Evolutionary conservation across 306 rosid genomes (phyloP).

Genomic region (Gillenia trifoliata): DNA sequence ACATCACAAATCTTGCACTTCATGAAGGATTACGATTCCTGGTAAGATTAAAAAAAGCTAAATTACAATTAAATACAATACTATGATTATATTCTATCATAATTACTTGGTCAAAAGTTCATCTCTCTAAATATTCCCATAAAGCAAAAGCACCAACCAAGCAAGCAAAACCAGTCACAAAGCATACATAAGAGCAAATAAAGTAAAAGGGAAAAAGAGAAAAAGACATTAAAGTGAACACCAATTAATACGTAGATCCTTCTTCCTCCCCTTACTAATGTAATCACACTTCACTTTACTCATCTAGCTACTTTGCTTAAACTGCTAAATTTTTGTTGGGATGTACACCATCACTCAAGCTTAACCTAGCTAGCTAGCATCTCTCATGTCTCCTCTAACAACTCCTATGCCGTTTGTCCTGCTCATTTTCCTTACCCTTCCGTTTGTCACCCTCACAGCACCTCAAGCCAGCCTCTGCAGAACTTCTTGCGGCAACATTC

Average conservation of each 20-base stretch:
- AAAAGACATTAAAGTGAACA: slow-evolving; percentile 25
- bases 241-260: background rate
- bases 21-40: background rate
- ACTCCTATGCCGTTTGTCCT: background rate
- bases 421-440: slow-evolving; percentile 11
- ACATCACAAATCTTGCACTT: background rate
- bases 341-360: background rate
- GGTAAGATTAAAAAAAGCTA: too few species aligned
- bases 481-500: slow-evolving; percentile 68
- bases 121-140: slow-evolving; percentile 10
- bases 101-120: slow-evolving; percentile 16
- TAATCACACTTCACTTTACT: slow-evolving; percentile 23
- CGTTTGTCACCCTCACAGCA: slow-evolving; percentile 25
- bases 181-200: slow-evolving; percentile 12
- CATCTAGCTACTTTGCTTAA: slow-evolving; percentile 2
- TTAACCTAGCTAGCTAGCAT: slow-evolving; percentile 11
- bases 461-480: slow-evolving; percentile 58
- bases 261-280: background rate
- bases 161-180: slow-evolving; percentile 1
- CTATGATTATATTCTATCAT: background rate
- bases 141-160: slow-evolving; percentile 37
- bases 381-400: slow-evolving; percentile 10
- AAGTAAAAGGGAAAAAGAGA: slow-evolving; percentile 16
- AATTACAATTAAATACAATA: background rate
- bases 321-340: background rate